Evolutionary conservation across 169 alveolate genomes (phyloP).

Genomic region (Amoebophrya sp.): DNA sequence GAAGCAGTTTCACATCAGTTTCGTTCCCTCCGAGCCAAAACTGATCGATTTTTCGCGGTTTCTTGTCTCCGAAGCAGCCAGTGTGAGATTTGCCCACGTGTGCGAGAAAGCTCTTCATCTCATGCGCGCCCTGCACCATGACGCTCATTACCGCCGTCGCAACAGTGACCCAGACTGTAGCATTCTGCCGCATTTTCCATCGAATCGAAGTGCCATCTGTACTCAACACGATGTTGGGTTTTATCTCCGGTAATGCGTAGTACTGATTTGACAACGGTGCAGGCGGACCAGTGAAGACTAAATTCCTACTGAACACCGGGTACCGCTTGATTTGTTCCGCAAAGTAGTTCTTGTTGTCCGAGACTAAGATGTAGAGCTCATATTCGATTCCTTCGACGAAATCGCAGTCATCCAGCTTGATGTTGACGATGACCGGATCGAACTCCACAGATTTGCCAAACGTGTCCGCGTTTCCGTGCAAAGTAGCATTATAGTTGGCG

Average conservation of each 20-base stretch:
- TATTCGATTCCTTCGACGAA: background rate
- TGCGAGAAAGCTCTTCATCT: slow-evolving; percentile 8
- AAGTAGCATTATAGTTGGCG: background rate
- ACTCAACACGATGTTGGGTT: background rate
- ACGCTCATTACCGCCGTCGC: background rate
- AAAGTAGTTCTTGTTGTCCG: background rate
- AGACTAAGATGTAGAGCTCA: background rate
- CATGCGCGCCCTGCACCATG: background rate
- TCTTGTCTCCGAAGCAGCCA: background rate
- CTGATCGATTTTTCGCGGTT: background rate
- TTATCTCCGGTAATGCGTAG: background rate
- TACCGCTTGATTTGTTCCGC: background rate
- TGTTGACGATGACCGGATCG: slow-evolving; percentile 6
- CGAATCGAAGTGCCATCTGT: background rate
- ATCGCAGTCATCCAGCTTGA: background rate
- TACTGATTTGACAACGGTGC: background rate
- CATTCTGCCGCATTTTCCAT: slow-evolving; percentile 14
- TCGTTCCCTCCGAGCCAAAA: background rate
- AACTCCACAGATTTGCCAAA: background rate
- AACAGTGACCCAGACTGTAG: background rate
- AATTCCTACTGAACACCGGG: background rate
- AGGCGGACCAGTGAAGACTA: background rate
- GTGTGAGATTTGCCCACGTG: background rate
- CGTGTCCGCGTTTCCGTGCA: background rate
- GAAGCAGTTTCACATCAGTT: background rate